phyloP scores from a whole-genome alignment of 805 yeast species.

The Myxozyma nipponensis region DNA sequence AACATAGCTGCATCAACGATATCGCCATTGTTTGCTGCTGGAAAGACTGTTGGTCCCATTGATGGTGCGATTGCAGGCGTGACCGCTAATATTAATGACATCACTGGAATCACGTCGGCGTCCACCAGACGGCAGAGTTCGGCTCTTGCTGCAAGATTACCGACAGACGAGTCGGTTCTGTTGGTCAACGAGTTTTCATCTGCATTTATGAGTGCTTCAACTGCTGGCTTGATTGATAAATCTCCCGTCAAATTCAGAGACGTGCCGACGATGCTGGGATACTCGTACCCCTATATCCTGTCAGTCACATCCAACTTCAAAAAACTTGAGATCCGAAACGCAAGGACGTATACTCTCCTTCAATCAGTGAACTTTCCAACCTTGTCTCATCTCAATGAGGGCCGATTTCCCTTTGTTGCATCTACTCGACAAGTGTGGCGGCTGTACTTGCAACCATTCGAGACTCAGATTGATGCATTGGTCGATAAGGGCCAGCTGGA shows the following conservation, averaged over 20 bases:
- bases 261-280: conserved; percentile 35
- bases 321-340: conserved; percentile 40
- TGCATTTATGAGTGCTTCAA: conserved; percentile 13
- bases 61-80: conserved; percentile 30
- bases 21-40: conserved; percentile 21
- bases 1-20: conserved; percentile 17
- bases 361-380: conserved; percentile 37
- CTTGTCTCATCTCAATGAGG: conserved; percentile 27
- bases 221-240: conserved; percentile 11
- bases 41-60: conserved; percentile 24
- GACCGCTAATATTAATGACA: conserved; percentile 17
- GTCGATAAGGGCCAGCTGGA: conserved; percentile 35
- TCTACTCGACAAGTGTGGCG: conserved; percentile 34
- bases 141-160: conserved; percentile 16
- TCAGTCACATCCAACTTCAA: conserved; percentile 31
- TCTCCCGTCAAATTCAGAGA: conserved; percentile 17
- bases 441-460: conserved; percentile 34
- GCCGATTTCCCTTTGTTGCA: conserved; percentile 35
- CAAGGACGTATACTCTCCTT: conserved; percentile 38
- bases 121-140: conserved; percentile 21
- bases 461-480: conserved; percentile 38
- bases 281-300: conserved; percentile 44
- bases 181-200: conserved; percentile 23
- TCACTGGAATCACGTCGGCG: conserved; percentile 14
- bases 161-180: conserved; percentile 16